A percentile compares a stretch with the other conserved stretches of the same genome.
Evolutionary conservation across 2,329 filamentous ascomycete species (phyloP).

Genomic region (Colletotrichum noveboracense): DNA sequence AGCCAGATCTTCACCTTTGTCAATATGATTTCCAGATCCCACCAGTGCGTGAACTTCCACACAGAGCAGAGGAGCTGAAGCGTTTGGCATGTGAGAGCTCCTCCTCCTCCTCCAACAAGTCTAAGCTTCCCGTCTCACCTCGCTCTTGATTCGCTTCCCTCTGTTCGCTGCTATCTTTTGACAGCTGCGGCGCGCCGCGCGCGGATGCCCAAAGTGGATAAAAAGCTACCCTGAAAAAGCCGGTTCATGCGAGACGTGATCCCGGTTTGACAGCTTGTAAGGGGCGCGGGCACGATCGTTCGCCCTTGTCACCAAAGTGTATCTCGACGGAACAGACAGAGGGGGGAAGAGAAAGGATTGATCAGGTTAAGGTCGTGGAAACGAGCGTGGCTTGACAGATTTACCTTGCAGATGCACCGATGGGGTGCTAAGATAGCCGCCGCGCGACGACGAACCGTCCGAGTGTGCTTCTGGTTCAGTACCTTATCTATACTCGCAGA

Average conservation of each 20-base stretch:
- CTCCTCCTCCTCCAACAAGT: neutral
- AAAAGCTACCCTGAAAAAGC: neutral
- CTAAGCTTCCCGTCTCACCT: neutral
- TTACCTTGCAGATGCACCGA: neutral
- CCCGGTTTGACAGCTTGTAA: neutral
- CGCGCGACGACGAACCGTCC: neutral
- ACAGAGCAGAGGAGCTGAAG: neutral
- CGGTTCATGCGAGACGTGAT: neutral
- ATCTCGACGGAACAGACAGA: neutral
- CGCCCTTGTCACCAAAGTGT: neutral
- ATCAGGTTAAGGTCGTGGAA: neutral
- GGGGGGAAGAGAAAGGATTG: neutral
- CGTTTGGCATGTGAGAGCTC: neutral
- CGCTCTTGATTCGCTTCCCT: neutral
- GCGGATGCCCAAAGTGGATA: neutral
- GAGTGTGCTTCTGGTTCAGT: neutral
- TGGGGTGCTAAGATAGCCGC: neutral
- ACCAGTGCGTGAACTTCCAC: neutral
- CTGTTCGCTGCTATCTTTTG: neutral
- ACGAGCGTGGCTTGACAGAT: neutral
- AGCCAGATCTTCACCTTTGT: neutral
- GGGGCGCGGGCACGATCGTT: neutral
- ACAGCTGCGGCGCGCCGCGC: neutral
- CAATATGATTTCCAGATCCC: neutral
- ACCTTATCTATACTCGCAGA: neutral